Conservation (phyloP, 768 basidiomycete genomes). For the Suillus tomentosus region DNA sequence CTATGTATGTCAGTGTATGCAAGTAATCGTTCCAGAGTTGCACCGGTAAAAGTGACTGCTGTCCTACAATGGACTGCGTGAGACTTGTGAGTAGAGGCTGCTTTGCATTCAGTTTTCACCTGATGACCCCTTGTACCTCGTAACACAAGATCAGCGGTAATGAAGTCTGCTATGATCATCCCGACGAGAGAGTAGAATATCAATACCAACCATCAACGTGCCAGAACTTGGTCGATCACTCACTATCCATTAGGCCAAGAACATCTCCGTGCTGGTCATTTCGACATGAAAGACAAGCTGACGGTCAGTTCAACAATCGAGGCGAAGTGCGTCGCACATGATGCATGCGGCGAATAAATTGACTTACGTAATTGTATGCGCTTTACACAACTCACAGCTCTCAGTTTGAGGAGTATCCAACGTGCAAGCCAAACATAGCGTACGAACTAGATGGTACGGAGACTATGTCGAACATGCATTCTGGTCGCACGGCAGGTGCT, state of each 20-base stretch:
- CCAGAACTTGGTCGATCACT: background rate
- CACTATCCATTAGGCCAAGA: conserved; percentile 1
- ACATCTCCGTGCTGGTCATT: conserved; percentile 1
- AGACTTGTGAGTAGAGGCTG: background rate
- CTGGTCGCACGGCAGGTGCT: background rate
- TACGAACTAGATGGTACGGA: background rate
- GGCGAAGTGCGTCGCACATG: background rate
- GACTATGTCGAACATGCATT: no score
- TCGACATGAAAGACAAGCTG: conserved; percentile 9
- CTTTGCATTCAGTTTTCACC: background rate
- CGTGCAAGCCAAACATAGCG: background rate
- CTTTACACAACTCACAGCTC: background rate
- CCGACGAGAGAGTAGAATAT: background rate
- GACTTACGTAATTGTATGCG: background rate
- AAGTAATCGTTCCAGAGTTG: no score
- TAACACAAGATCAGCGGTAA: background rate
- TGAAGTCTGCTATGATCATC: background rate
- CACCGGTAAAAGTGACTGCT: background rate
- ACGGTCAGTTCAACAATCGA: conserved; percentile 6
- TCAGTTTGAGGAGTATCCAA: background rate
- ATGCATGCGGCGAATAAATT: background rate
- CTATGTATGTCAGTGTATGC: background rate
- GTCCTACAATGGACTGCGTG: background rate
- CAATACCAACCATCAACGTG: background rate
- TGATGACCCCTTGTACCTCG: background rate